phyloP scores from a whole-genome alignment of 2,329 filamentous ascomycete species.

The Apiospora marii region DNA sequence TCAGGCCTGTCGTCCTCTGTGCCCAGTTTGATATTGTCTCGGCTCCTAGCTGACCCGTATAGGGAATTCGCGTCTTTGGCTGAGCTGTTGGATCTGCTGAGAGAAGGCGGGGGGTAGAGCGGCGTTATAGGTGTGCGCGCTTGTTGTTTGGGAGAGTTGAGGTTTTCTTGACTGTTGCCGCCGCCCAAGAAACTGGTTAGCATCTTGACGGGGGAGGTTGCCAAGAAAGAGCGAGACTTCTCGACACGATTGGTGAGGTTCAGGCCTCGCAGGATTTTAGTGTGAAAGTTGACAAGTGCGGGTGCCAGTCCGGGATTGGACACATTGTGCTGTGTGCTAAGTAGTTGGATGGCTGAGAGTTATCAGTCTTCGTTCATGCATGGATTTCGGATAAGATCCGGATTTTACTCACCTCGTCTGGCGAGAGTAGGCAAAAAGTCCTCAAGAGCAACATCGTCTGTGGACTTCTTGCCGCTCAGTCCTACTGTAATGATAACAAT shows the following conservation, averaged over 20 bases:
- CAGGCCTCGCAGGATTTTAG: conserved; percentile 77
- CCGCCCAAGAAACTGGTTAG: conserved; percentile 82
- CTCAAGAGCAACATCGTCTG: conserved; percentile 75
- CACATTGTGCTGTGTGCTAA: conserved; percentile 74
- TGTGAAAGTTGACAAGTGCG: conserved; percentile 78
- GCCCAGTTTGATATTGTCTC: conserved; percentile 50
- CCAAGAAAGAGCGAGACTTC: conserved; percentile 73
- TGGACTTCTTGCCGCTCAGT: conserved; percentile 73
- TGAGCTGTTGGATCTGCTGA: conserved; percentile 42
- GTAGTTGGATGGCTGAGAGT: conserved; percentile 70
- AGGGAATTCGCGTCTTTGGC: conserved; percentile 59
- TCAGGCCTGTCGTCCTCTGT: conserved; percentile 63
- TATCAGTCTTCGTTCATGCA: conserved; percentile 43
- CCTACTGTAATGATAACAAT: conserved; percentile 64
- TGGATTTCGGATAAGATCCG: too few relatives aligned
- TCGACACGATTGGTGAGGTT: conserved; percentile 68
- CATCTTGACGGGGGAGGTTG: conserved; percentile 89
- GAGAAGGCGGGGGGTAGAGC: conserved; percentile 47
- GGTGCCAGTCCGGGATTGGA: conserved; percentile 70
- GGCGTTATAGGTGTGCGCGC: conserved; percentile 49
- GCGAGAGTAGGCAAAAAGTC: conserved; percentile 79
- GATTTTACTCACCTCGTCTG: conserved; percentile 67
- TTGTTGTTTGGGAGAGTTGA: conserved; percentile 47
- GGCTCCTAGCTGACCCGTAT: conserved; percentile 61
- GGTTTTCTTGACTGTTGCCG: conserved; percentile 53